Conservation (phyloP, 495 filamentous ascomycete genomes). For the Penicillium cataractarum region DNA sequence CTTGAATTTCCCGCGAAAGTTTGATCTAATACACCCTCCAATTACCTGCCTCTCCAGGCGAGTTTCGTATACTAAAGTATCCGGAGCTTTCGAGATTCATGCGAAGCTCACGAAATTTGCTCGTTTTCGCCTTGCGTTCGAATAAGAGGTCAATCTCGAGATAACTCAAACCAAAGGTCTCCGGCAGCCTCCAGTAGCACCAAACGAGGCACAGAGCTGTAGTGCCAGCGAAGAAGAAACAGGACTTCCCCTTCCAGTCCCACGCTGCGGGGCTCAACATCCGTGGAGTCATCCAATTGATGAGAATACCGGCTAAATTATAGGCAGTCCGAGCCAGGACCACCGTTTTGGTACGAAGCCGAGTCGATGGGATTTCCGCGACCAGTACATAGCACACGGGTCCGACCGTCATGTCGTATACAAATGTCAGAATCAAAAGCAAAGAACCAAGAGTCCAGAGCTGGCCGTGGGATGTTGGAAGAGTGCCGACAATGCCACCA, state of each 20-base stretch:
- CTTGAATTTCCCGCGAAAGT: no score
- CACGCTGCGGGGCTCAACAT: neutral
- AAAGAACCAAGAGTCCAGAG: neutral
- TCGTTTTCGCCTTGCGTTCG: neutral
- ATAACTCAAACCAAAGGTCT: neutral
- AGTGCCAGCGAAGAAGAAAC: neutral
- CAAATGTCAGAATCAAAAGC: neutral
- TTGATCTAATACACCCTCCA: neutral
- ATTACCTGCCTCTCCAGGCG: neutral
- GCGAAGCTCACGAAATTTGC: neutral
- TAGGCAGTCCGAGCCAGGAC: neutral
- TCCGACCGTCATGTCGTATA: neutral
- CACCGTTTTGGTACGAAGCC: neutral
- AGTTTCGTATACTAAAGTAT: neutral
- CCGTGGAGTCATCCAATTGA: neutral
- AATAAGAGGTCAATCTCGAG: neutral
- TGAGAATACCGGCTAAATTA: neutral
- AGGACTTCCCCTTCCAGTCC: neutral
- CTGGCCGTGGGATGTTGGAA: neutral
- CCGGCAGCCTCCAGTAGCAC: neutral
- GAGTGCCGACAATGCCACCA: neutral
- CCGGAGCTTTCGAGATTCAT: neutral
- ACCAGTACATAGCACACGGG: neutral
- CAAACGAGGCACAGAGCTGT: neutral
- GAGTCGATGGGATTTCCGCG: neutral